A percentile compares a stretch with the other conserved stretches of the same genome.
phyloP scores from a whole-genome alignment of 2,329 filamentous ascomycete genomes.

The Verruconis gallopava region DNA sequence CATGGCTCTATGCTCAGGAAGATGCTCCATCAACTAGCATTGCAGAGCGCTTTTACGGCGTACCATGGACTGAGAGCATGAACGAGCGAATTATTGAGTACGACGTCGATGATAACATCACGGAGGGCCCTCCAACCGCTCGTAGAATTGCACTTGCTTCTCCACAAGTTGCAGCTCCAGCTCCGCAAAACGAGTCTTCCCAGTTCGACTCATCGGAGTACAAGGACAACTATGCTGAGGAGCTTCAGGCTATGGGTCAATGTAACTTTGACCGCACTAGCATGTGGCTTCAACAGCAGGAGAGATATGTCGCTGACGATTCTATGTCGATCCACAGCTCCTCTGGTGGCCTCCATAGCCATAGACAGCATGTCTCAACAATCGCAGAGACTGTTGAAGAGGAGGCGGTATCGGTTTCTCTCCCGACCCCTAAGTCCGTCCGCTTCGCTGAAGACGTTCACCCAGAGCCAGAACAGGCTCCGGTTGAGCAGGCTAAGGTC shows the following conservation, averaged over 20 bases:
- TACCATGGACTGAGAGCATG: conserved; percentile 48
- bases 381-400: not conserved
- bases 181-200: conserved; percentile 3
- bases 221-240: conserved; percentile 60
- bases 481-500: conserved; percentile 46
- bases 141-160: conserved; percentile 36
- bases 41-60: conserved; percentile 83
- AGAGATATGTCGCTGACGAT: conserved; percentile 41
- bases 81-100: conserved; percentile 9
- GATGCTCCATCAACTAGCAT: conserved; percentile 69
- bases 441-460: conserved; percentile 44
- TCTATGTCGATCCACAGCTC: conserved; percentile 13
- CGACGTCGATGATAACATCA: conserved; percentile 38
- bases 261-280: conserved; percentile 76
- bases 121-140: conserved; percentile 55
- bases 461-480: not conserved
- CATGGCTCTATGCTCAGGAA: conserved; percentile 50
- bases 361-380: conserved; percentile 30
- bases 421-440: conserved; percentile 47
- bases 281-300: conserved; percentile 74
- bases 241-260: conserved; percentile 55
- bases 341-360: conserved; percentile 46
- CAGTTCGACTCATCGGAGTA: conserved; percentile 39
- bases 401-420: conserved; percentile 1
- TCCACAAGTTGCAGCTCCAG: conserved; percentile 12